phyloP scores from a whole-genome alignment of 2,329 filamentous ascomycete species.

The Berkeleyomyces basicola region DNA sequence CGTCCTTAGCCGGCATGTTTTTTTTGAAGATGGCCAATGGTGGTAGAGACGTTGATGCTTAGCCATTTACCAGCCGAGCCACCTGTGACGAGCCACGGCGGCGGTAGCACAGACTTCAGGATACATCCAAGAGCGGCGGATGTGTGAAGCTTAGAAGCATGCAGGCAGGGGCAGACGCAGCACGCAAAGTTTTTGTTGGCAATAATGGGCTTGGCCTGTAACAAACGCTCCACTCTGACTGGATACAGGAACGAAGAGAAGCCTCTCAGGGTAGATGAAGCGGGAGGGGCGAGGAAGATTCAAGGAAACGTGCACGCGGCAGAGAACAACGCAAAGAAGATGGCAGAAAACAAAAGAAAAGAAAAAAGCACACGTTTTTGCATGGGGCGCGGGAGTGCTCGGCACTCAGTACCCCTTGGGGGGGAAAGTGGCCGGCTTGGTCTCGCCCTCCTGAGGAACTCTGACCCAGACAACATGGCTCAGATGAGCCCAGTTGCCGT shows the following conservation, averaged over 20 bases:
- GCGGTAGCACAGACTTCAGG: not conserved
- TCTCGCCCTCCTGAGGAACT: slow-evolving; percentile 46
- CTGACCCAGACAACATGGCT: slow-evolving; percentile 62
- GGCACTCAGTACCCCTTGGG: slow-evolving; percentile 25
- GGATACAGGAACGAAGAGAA: not conserved
- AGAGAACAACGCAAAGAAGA: not conserved
- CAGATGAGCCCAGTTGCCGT: slow-evolving; percentile 69
- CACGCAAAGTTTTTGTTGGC: not conserved
- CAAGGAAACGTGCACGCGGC: not conserved
- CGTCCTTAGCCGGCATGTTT: no score
- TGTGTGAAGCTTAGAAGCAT: not conserved
- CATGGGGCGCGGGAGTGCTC: not conserved
- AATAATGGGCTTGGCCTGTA: not conserved
- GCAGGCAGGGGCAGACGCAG: not conserved
- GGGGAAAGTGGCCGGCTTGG: slow-evolving; percentile 61
- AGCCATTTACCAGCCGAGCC: no score
- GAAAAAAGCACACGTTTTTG: not conserved
- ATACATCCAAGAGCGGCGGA: not conserved
- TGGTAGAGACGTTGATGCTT: no score
- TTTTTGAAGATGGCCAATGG: no score
- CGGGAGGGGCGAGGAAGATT: not conserved
- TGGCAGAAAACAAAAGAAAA: not conserved
- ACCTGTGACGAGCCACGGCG: not conserved
- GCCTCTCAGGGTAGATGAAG: not conserved
- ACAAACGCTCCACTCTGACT: not conserved